These are phyloP conservation scores for Staphylotrichum longicolle DNA, from an alignment of 495 filamentous ascomycete genomes.

Conservation along the genomic window DNA sequence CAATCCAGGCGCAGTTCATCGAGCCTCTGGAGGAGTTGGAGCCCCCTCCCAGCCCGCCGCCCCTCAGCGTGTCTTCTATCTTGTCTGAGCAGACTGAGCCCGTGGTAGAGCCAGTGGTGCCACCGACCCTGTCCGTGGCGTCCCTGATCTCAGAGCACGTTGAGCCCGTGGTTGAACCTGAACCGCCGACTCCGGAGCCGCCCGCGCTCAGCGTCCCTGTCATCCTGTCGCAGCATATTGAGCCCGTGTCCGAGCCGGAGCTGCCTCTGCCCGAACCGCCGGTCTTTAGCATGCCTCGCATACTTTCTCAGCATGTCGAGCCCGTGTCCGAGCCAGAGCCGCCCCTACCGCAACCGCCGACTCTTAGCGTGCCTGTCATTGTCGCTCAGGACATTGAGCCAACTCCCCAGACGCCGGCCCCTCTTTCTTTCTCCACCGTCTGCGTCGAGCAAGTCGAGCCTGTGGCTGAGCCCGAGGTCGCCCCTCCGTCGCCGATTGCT, in stretches of 20 bases:
- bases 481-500: conserved; percentile 19
- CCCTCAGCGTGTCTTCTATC: conserved; percentile 22
- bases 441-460: conserved; percentile 28
- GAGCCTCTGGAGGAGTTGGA: conserved; percentile 29
- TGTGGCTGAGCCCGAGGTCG: conserved; percentile 16
- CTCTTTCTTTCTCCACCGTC: conserved; percentile 29
- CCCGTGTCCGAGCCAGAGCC: conserved; percentile 30
- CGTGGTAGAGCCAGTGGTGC: conserved; percentile 22
- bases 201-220: conserved; percentile 27
- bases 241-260: conserved; percentile 31
- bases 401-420: conserved; percentile 10
- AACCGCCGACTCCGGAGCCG: conserved; percentile 16
- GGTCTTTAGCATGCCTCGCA: conserved; percentile 25
- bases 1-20: conserved; percentile 33
- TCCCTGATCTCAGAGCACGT: conserved; percentile 26
- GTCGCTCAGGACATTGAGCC: conserved; percentile 30
- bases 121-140: conserved; percentile 27
- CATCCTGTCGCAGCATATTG: conserved; percentile 30
- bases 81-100: conserved; percentile 33
- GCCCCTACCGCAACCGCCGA: conserved; percentile 15
- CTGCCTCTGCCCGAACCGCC: conserved; percentile 16
- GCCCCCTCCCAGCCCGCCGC: conserved; percentile 5
- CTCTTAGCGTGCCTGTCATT: conserved; percentile 35
- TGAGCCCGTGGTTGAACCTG: conserved; percentile 30
- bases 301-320: conserved; percentile 31